Conservation (phyloP, 805 yeast genomes). For the Nakazawaea holstii region DNA sequence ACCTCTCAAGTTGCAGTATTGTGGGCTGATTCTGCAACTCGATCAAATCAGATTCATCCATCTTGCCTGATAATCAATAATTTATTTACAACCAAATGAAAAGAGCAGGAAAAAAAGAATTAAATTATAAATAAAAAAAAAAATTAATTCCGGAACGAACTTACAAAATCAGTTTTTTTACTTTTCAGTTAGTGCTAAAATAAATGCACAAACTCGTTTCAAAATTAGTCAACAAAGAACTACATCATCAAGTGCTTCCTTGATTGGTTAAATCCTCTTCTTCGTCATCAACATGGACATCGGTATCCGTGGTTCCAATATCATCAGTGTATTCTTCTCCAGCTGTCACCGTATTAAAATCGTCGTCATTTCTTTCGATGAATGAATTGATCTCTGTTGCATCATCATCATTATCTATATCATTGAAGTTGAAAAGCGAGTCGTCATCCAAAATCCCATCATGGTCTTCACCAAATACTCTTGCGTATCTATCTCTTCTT, state of each 20-base stretch:
- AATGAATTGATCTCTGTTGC: conserved; percentile 42
- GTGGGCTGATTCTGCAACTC: conserved; percentile 1
- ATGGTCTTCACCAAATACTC: conserved; percentile 20
- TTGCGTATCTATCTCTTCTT: conserved; percentile 22
- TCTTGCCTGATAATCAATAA: background rate
- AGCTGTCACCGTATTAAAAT: conserved; percentile 16
- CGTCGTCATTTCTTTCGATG: conserved; percentile 25
- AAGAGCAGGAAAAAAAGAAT: no score
- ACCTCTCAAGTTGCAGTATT: background rate
- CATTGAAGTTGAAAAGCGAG: conserved; percentile 25
- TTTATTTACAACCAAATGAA: no score
- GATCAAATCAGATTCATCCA: conserved; percentile 2
- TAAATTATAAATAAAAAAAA: no score
- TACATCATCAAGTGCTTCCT: background rate
- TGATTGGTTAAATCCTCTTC: conserved; percentile 2
- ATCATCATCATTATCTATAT: conserved; percentile 34
- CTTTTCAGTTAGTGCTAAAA: no score
- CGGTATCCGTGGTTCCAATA: background rate
- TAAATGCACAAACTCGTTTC: no score
- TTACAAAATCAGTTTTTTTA: no score
- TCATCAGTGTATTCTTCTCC: conserved; percentile 8
- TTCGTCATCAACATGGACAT: background rate
- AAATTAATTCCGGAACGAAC: no score
- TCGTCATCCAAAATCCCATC: conserved; percentile 21
- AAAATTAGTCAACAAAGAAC: background rate